Evolutionary conservation across 495 filamentous ascomycete species (phyloP).

Genomic region (Hyaloscypha hepaticicola): DNA sequence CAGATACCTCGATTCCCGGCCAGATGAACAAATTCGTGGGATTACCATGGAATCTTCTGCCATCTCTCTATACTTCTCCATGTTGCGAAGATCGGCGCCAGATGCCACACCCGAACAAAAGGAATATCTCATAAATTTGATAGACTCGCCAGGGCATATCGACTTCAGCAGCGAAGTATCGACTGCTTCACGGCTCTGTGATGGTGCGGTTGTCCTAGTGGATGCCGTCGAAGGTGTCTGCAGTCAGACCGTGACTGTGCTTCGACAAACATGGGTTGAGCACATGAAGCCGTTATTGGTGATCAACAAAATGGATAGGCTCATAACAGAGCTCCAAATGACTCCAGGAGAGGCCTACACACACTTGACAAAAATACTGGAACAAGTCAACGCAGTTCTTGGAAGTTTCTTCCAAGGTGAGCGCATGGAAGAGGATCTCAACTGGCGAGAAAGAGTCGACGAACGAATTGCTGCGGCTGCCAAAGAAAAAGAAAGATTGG

Average conservation of each 20-base stretch:
- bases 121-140: conserved; percentile 96
- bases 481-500: conserved; percentile 45
- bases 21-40: conserved; percentile 93
- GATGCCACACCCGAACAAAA: conserved; percentile 68
- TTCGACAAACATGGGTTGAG: conserved; percentile 94
- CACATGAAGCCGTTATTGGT: conserved; percentile 91
- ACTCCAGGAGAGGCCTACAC: conserved; percentile 84
- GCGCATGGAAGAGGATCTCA: conserved; percentile 96
- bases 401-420: conserved; percentile 98
- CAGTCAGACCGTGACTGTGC: conserved; percentile 95
- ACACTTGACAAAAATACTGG: conserved; percentile 85
- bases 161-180: conserved; percentile 99
- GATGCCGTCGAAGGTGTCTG: conserved; percentile 98
- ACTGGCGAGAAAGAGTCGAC: conserved; percentile 93
- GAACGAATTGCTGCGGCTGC: conserved; percentile 64
- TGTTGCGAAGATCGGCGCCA: conserved; percentile 65
- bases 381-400: conserved; percentile 96
- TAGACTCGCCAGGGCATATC: conserved; percentile 97
- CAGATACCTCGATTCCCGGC: conserved; percentile 93
- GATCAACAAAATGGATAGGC: conserved; percentile 96
- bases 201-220: conserved; percentile 93
- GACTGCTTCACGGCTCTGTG: conserved; percentile 89
- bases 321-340: conserved; percentile 92
- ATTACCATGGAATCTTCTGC: conserved; percentile 99
- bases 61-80: conserved; percentile 94